phyloP scores from a whole-genome alignment of 305 asterid species.

The Solanum hybrid region DNA sequence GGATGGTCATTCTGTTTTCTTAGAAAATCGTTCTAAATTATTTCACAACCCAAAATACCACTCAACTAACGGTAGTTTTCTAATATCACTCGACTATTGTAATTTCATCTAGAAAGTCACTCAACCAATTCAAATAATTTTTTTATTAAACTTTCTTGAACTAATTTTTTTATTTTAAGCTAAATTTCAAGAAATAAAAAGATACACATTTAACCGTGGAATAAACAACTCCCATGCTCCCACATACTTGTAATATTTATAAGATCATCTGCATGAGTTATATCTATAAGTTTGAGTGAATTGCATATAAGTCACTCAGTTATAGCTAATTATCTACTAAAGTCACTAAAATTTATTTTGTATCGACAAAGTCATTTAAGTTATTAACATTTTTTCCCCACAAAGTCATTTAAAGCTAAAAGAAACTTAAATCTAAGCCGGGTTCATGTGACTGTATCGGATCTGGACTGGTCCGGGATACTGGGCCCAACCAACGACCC shows the following conservation, averaged over 20 bases:
- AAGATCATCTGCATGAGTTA: neutral
- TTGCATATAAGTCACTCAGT: neutral
- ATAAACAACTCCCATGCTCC: neutral
- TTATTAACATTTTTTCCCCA: neutral
- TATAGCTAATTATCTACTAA: neutral
- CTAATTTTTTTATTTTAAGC: too few species aligned
- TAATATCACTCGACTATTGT: neutral
- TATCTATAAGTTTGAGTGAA: neutral
- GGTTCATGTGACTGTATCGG: neutral
- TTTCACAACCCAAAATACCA: neutral
- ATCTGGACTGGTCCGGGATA: neutral
- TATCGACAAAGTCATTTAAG: neutral
- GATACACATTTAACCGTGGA: neutral
- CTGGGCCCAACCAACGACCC: neutral
- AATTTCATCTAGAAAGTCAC: neutral
- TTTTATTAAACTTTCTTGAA: too few species aligned
- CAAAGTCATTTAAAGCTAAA: neutral
- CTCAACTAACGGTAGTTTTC: neutral
- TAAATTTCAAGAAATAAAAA: too few species aligned
- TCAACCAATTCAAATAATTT: too few species aligned
- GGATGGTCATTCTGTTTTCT: neutral
- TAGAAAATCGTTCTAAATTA: too few species aligned
- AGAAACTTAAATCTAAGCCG: neutral
- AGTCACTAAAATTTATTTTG: neutral
- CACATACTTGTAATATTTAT: neutral